phyloP scores from a whole-genome alignment of 1,139 yeast species.

The Arxiozyma telluris region DNA sequence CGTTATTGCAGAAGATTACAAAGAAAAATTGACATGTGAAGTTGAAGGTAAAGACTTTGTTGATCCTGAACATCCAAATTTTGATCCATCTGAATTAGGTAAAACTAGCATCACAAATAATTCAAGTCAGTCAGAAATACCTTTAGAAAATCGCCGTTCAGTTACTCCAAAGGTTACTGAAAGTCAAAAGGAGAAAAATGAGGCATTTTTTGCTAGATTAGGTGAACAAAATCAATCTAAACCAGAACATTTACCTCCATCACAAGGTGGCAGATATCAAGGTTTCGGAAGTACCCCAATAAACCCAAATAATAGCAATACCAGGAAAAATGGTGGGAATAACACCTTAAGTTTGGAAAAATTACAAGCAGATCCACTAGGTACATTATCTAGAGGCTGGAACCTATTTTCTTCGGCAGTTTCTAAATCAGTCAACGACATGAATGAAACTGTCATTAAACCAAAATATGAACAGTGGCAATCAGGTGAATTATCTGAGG shows the following conservation, averaged over 20 bases:
- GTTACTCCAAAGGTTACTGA: conserved; percentile 29
- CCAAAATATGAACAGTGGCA: conserved; percentile 80
- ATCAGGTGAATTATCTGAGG: conserved; percentile 67
- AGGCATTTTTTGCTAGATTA: conserved; percentile 69
- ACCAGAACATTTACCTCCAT: conserved; percentile 78
- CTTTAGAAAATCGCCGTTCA: conserved; percentile 33
- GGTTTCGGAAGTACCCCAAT: conserved; percentile 82
- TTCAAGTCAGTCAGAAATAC: conserved; percentile 15
- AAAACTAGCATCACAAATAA: conserved; percentile 3
- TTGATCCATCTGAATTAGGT: conserved; percentile 22
- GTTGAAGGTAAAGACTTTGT: conserved; percentile 68
- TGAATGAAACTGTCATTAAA: conserved; percentile 77
- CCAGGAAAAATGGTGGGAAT: conserved; percentile 23
- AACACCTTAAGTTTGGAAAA: conserved; percentile 61
- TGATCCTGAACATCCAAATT: conserved; percentile 53
- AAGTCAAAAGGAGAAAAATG: conserved; percentile 53
- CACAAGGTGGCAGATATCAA: conserved; percentile 86
- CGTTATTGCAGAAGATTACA: conserved; percentile 89
- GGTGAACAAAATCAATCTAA: conserved; percentile 66
- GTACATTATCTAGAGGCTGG: conserved; percentile 89
- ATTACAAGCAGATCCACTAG: conserved; percentile 78
- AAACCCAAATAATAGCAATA: conserved; percentile 7
- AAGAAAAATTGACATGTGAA: conserved; percentile 65
- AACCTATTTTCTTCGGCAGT: conserved; percentile 80
- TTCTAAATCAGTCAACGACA: conserved; percentile 74